Evolutionary conservation across 306 rosid species (phyloP), one percentile per base, ranked within the genome.

Genomic region (Vigna trinervia): DNA sequence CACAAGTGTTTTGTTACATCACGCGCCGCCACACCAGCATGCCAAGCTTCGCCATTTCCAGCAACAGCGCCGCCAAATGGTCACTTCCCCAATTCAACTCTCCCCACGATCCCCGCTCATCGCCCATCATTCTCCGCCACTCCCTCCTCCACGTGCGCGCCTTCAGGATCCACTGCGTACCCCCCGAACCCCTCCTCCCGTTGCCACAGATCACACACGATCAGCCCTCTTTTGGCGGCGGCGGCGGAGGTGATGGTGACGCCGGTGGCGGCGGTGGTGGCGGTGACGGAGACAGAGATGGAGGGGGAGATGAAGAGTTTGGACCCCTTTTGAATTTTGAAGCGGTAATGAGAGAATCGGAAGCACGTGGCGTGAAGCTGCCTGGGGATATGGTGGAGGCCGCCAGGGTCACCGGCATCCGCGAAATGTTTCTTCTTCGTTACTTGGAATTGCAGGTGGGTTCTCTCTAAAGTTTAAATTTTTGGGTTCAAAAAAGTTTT

Each of bases 341-440:
- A 77, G 94, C 89, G 69, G 91, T 89, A 71, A 81, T 90, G 89
- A 82, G 86, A 82, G 89, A 90, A 77, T 87, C 91, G 7, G 87
- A 90, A 70, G 89, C 80, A 74, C 84, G 88, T 45, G 96, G 93
- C 28, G 89, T 86, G 53, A 80, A 47, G 71, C 85, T 94, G 47
- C 97, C 98, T 75, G n/a, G 66, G 7, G 97, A 94, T 81, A 88
- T 91, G 96, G 54, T 85, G 28, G 92, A 90, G 82, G 96, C 97
- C 0, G 98, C 97, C 1, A 84, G 85, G 81, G 83, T 75, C 19
- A 81, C 82, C 0, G 96, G 97, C 60, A 85, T 94, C 65, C 87
- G 96, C 34, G 83, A 86, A 83, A 82, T 82, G 71, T 92, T 94
- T 75, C 94, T 94, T 75, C 85, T 73, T 23, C 93, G 97, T 36